Conservation (phyloP, 768 basidiomycete genomes). For the Suillus spraguei region DNA sequence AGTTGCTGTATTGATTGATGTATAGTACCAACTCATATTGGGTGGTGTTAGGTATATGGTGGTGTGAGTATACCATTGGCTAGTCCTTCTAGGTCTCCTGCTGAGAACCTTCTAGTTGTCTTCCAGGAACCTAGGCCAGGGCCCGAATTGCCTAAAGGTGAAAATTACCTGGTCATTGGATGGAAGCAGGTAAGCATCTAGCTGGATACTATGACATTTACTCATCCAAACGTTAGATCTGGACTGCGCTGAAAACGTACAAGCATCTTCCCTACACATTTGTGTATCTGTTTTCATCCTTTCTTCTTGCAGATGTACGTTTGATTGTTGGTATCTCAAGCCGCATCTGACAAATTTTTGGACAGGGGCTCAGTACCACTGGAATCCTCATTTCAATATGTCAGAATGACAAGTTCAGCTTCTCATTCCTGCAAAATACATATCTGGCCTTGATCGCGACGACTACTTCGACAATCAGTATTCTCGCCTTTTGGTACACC, state of each 20-base stretch:
- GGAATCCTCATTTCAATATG: conserved; percentile 74
- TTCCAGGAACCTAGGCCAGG: conserved; percentile 85
- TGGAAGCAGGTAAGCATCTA: conserved; percentile 69
- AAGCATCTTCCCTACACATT: conserved; percentile 82
- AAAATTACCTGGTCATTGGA: conserved; percentile 78
- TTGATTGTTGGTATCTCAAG: background rate
- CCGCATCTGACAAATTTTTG: conserved; percentile 10
- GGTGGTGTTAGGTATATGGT: conserved; percentile 84
- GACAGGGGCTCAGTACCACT: conserved; percentile 81
- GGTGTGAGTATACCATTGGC: conserved; percentile 57
- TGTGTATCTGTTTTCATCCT: conserved; percentile 73
- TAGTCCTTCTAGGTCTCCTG: conserved; percentile 3
- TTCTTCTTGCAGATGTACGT: conserved; percentile 78
- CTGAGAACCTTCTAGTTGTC: conserved; percentile 51
- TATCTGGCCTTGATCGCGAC: conserved; percentile 79
- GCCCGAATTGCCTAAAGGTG: conserved; percentile 73
- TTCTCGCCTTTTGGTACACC: conserved; percentile 82
- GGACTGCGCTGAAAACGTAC: conserved; percentile 73
- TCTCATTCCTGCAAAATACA: conserved; percentile 81
- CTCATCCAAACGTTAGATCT: conserved; percentile 57
- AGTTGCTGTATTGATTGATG: background rate
- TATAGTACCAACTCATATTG: conserved; percentile 70
- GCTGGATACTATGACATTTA: background rate
- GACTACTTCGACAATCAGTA: conserved; percentile 70
- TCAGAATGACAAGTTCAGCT: conserved; percentile 79